These are phyloP conservation scores for Podospora fimiseda DNA, from an alignment of 495 filamentous ascomycete genomes.

Conservation along the genomic window DNA sequence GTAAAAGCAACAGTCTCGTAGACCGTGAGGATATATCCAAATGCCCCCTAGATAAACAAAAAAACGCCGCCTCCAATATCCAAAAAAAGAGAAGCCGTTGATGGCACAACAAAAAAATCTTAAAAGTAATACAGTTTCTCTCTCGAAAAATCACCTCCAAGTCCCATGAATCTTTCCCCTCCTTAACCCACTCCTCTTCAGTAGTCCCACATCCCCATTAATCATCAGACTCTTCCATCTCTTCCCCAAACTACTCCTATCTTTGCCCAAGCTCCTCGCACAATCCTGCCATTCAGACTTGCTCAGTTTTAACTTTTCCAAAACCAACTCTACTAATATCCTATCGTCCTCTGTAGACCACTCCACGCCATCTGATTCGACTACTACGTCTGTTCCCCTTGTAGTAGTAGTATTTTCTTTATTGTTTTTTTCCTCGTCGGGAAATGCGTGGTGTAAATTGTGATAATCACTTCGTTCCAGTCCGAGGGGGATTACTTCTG, in stretches of 20 bases:
- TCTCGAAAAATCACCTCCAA: conserved; percentile 37
- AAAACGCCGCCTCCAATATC: too few species aligned
- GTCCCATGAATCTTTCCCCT: conserved; percentile 45
- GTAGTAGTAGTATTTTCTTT: conserved; percentile 25
- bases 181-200: conserved; percentile 40
- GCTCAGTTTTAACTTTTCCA: conserved; percentile 67
- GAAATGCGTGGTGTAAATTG: conserved; percentile 34
- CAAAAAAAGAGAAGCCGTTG: too few species aligned
- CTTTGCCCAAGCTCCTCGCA: conserved; percentile 60
- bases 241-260: conserved; percentile 57
- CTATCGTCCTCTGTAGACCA: conserved; percentile 68
- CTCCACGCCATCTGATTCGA: conserved; percentile 37
- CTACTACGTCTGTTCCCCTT: conserved; percentile 33
- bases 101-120: neutral
- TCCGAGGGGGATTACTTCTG: conserved; percentile 61
- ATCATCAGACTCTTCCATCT: conserved; percentile 64
- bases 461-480: conserved; percentile 61
- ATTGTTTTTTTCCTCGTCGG: conserved; percentile 23
- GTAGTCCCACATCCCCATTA: conserved; percentile 54
- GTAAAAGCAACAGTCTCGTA: too few species aligned
- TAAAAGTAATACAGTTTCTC: neutral
- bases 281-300: conserved; percentile 76
- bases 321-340: conserved; percentile 63
- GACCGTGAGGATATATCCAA: too few species aligned
- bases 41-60: too few species aligned